phyloP scores from a whole-genome alignment of 352 stramenopile genomes.

The Plasmopara halstedii region DNA sequence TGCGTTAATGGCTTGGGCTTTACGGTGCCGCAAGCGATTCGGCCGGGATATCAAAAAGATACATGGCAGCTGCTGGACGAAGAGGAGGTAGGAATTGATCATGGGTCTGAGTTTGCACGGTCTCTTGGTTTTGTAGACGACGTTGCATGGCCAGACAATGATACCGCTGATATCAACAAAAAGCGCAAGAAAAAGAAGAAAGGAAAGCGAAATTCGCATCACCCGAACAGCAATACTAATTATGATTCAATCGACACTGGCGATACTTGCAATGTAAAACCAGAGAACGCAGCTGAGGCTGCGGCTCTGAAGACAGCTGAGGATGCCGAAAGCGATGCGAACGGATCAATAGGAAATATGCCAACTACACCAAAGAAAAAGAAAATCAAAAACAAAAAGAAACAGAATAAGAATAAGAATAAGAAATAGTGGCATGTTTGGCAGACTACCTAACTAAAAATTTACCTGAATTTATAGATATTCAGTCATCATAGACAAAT shows the following conservation, averaged over 20 bases:
- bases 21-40: slow-evolving; percentile 57
- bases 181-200: slow-evolving; percentile 85
- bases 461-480: too few relatives aligned
- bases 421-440: slow-evolving; percentile 31
- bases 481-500: too few relatives aligned
- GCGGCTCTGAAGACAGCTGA: slow-evolving; percentile 22
- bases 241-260: slow-evolving; percentile 12
- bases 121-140: slow-evolving; percentile 80
- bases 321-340: slow-evolving; percentile 19
- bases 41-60: slow-evolving; percentile 50
- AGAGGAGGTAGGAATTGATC: slow-evolving; percentile 57
- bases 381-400: slow-evolving; percentile 40
- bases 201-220: slow-evolving; percentile 25
- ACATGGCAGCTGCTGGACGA: slow-evolving; percentile 62
- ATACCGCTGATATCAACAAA: slow-evolving; percentile 29
- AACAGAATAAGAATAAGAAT: too few relatives aligned
- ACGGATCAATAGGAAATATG: slow-evolving; percentile 14
- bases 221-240: slow-evolving; percentile 8
- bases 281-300: slow-evolving; percentile 19
- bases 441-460: neutral
- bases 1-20: slow-evolving; percentile 70
- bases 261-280: slow-evolving; percentile 18
- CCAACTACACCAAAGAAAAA: slow-evolving; percentile 38
- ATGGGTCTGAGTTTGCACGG: slow-evolving; percentile 73
- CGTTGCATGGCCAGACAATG: slow-evolving; percentile 72